Conservation (phyloP, 208 protist genomes). For the Leishmania tropica region DNA sequence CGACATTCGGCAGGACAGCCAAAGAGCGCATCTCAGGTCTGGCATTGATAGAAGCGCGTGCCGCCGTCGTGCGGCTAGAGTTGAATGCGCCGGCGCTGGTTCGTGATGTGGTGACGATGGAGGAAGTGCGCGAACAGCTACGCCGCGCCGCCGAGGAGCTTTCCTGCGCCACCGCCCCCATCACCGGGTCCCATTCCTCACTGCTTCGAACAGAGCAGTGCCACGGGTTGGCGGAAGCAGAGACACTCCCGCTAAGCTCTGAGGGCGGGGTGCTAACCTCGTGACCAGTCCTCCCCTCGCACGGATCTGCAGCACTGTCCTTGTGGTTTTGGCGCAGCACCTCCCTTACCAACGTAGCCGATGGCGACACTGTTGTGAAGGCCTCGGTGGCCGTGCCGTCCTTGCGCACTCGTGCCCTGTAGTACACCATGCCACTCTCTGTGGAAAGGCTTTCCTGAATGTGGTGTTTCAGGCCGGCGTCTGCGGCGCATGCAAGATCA, state of each 20-base stretch:
- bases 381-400: neutral
- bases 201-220: neutral
- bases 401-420: neutral
- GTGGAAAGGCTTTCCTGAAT: neutral
- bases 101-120: neutral
- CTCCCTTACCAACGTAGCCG: slow-evolving; percentile 7
- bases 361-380: slow-evolving; percentile 6
- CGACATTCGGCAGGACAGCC: neutral
- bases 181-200: slow-evolving; percentile 9
- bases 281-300: neutral
- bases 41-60: neutral
- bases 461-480: slow-evolving; percentile 13
- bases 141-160: neutral
- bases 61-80: neutral
- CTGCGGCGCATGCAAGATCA: slow-evolving; percentile 10
- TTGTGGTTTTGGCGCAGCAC: neutral
- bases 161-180: slow-evolving; percentile 18
- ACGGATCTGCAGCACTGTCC: neutral
- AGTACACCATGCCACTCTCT: slow-evolving; percentile 12
- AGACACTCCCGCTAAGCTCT: neutral
- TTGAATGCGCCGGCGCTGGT: neutral
- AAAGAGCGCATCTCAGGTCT: neutral
- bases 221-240: neutral
- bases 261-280: neutral
- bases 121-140: neutral